Conservation (phyloP, 2,329 filamentous ascomycete genomes). For the Fusarium temperatum region DNA sequence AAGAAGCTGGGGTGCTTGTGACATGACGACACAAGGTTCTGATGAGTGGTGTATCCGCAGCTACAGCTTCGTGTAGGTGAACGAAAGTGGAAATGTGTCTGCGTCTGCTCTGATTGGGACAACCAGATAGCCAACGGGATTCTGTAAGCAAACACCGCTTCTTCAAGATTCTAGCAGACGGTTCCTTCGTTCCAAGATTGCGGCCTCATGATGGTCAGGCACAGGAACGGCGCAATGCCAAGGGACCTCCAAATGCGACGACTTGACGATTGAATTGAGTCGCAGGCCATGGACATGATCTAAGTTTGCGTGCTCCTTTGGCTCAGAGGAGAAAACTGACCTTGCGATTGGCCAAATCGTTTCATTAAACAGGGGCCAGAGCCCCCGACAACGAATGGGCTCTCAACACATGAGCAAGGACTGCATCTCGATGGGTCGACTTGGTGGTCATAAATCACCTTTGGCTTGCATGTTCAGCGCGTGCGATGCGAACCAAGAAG, state of each 20-base stretch:
- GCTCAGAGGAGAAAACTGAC: neutral
- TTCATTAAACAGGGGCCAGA: constrained; percentile 16
- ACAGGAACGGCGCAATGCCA: constrained; percentile 6
- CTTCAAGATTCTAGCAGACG: neutral
- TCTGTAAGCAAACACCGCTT: neutral
- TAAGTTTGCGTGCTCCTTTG: neutral
- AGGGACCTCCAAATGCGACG: neutral
- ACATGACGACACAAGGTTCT: constrained; percentile 16
- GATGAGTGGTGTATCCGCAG: constrained; percentile 16
- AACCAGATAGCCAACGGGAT: neutral
- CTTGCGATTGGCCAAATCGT: constrained; percentile 28
- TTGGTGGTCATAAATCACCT: constrained; percentile 20
- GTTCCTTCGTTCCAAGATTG: neutral
- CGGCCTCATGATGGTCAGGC: constrained; percentile 21
- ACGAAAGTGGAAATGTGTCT: constrained; percentile 16
- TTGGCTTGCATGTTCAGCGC: constrained; percentile 26
- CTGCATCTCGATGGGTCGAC: constrained; percentile 33
- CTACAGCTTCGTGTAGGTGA: constrained; percentile 23
- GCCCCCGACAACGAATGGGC: constrained; percentile 31
- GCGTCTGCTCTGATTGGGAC: neutral
- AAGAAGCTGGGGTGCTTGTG: constrained; percentile 6
- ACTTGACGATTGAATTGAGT: constrained; percentile 1
- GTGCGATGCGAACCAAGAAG: constrained; percentile 14
- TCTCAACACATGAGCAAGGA: constrained; percentile 35
- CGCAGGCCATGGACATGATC: neutral